Percentiles rank a stretch among this genome's conserved stretches.
Conservation (phyloP, 176 grass and related monocot genomes). For the Triticum turgidum region DNA sequence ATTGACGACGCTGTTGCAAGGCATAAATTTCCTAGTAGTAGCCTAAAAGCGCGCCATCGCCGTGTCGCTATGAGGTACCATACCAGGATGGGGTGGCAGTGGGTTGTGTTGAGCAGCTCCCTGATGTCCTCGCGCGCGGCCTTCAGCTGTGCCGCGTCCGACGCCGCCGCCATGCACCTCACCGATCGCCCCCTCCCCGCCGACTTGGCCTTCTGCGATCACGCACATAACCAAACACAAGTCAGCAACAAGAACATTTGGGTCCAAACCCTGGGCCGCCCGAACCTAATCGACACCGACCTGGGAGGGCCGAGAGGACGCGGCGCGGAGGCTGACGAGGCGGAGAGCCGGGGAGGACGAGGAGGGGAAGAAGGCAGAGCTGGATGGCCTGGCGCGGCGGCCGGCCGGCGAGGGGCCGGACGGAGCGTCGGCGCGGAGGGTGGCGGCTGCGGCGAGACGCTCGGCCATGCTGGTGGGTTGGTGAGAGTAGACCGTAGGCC, state of each 20-base stretch:
- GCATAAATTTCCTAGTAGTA: background rate
- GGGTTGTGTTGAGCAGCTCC: constrained; percentile 66
- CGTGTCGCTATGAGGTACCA: background rate
- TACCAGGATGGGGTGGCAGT: constrained; percentile 95
- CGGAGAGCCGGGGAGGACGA: constrained; percentile 3
- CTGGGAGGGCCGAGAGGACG: constrained; percentile 34
- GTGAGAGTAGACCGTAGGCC: constrained; percentile 26
- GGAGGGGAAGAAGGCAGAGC: constrained; percentile 21
- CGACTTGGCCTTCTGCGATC: constrained; percentile 19
- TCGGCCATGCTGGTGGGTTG: constrained; percentile 61
- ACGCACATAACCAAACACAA: background rate
- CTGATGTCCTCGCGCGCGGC: constrained; percentile 79
- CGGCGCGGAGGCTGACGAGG: constrained; percentile 31
- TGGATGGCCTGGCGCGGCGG: constrained; percentile 17
- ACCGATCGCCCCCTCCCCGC: constrained; percentile 35
- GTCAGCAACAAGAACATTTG: background rate
- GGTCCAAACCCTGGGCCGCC: background rate
- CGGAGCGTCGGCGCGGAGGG: constrained; percentile 25
- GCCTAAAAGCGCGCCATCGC: background rate
- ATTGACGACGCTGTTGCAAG: background rate
- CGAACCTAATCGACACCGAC: constrained; percentile 29
- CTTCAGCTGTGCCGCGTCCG: constrained; percentile 69
- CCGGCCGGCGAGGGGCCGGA: background rate
- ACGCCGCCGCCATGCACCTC: constrained; percentile 45
- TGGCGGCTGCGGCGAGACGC: constrained; percentile 49